Conservation (phyloP, 2,329 filamentous ascomycete species). For the Daldinia sp. region DNA sequence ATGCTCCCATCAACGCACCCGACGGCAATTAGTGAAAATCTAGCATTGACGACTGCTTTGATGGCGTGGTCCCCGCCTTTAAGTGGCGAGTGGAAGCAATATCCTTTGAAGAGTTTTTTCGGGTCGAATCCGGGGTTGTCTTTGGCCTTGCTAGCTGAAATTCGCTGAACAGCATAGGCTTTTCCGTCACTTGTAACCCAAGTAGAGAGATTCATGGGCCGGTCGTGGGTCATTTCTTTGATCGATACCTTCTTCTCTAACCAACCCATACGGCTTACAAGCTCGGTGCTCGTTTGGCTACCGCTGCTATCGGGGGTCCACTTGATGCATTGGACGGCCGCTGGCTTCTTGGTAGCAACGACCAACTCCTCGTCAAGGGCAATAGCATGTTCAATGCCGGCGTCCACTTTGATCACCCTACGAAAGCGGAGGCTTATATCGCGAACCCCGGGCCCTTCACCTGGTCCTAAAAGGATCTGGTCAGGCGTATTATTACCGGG, state of each 20-base stretch:
- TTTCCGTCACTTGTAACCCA: constrained; percentile 91
- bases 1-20: constrained; percentile 82
- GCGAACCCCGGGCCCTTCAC: constrained; percentile 81
- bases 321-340: constrained; percentile 94
- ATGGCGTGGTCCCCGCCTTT: constrained; percentile 67
- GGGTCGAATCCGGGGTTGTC: constrained; percentile 56
- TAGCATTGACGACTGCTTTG: constrained; percentile 86
- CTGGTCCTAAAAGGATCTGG: constrained; percentile 75
- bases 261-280: constrained; percentile 88
- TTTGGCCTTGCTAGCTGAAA: constrained; percentile 52
- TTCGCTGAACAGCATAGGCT: constrained; percentile 88
- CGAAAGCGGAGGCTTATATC: constrained; percentile 92
- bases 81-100: constrained; percentile 85
- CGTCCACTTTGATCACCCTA: constrained; percentile 98
- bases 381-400: constrained; percentile 86
- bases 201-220: constrained; percentile 93
- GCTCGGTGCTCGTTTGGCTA: constrained; percentile 88
- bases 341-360: constrained; percentile 88
- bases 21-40: constrained; percentile 91
- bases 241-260: constrained; percentile 80
- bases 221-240: constrained; percentile 88
- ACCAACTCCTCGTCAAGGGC: constrained; percentile 92
- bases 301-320: constrained; percentile 87
- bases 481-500: constrained; percentile 64
- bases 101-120: constrained; percentile 82